Percentiles rank a stretch among this genome's conserved stretches.
Evolutionary conservation across 495 filamentous ascomycete species (phyloP).

Genomic region (Penicillium pancosmium): DNA sequence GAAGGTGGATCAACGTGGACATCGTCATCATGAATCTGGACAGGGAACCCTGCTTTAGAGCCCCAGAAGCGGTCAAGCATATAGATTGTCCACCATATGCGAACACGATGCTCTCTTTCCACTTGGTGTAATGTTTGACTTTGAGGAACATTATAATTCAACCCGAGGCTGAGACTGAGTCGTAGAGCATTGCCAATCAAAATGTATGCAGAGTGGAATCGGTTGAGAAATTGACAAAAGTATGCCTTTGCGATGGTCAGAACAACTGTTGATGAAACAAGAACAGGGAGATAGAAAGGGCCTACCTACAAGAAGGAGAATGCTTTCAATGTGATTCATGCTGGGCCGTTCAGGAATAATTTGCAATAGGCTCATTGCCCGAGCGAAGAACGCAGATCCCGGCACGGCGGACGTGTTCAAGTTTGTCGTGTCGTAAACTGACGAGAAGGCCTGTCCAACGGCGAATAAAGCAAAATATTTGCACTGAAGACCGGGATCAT

Average conservation of each 20-base stretch:
- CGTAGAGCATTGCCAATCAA: constrained; percentile 42
- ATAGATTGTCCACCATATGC: constrained; percentile 47
- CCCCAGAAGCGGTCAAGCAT: constrained; percentile 46
- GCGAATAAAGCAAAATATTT: constrained; percentile 46
- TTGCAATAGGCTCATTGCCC: constrained; percentile 35
- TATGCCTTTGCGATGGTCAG: constrained; percentile 26
- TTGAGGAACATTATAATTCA: constrained; percentile 44
- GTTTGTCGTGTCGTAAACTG: constrained; percentile 24
- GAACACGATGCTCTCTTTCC: constrained; percentile 40
- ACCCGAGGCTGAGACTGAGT: constrained; percentile 35
- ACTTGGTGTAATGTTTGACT: constrained; percentile 37
- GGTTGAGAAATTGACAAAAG: constrained; percentile 43
- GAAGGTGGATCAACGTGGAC: constrained; percentile 42
- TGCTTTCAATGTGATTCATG: constrained; percentile 40
- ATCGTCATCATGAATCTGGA: constrained; percentile 43
- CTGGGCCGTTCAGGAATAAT: constrained; percentile 39
- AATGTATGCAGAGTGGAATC: constrained; percentile 39
- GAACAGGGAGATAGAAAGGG: background rate
- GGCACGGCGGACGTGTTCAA: constrained; percentile 29
- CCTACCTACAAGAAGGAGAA: constrained; percentile 35
- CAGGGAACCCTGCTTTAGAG: constrained; percentile 40
- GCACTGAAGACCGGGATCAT: constrained; percentile 33
- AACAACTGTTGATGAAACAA: background rate
- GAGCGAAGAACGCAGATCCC: constrained; percentile 39
- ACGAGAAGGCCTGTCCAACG: constrained; percentile 37